Base-by-base conservation (phyloP, 2,329 filamentous ascomycete genomes). In the Diplocarpon rosae region DNA sequence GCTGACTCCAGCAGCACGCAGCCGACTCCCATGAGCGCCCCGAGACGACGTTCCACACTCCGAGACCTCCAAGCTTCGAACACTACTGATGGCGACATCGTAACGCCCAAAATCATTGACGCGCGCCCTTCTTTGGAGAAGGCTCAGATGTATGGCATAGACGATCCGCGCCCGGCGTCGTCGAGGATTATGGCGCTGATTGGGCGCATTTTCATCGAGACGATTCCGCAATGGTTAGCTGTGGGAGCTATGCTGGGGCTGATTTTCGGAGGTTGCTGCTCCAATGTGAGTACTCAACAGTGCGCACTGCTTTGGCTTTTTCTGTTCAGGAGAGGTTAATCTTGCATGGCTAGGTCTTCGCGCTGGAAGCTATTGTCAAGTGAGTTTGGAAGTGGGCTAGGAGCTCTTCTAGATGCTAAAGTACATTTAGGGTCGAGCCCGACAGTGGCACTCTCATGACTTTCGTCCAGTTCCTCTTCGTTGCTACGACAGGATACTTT, bases 251-350 rank as follows among this genome's bases (percentile, higher is more conserved):
- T 93, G 74, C 72, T 90, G 46, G 73, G 73, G 41, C 74, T 96
- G 53, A 96, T 98, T 48, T 95, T 98, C 64, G 92, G 92, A 41
- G 92, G 92, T 27, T 95, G 88, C 62, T 95, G 89, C 67, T 87
- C 86, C 30, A 95, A 95, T 72, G 89, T 89, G 69, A 65, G 78
- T 66, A 43, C 33, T 42, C 4, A 42, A 38, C 30, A 40, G 3
- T 33, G 37, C 14, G 36, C n/a, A 32, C 30, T 12, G 30, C 11
- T 32, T 32, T 12, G 3, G 30, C 30, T 32, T 32, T 32, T 10
- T 32, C 10, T 12, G 10, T 32, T 10, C 34, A 50, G 46, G 37
- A 47, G 45, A 51, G 39, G 52, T 55, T 58, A 53, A 60, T 53
- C 29, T 59, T 52, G 56, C 56, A 51, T 55, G 60, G 7, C 56